Percentiles rank a stretch among this genome's conserved stretches.
phyloP scores from a whole-genome alignment of 345 rosid genomes.

The Populus nigra region DNA sequence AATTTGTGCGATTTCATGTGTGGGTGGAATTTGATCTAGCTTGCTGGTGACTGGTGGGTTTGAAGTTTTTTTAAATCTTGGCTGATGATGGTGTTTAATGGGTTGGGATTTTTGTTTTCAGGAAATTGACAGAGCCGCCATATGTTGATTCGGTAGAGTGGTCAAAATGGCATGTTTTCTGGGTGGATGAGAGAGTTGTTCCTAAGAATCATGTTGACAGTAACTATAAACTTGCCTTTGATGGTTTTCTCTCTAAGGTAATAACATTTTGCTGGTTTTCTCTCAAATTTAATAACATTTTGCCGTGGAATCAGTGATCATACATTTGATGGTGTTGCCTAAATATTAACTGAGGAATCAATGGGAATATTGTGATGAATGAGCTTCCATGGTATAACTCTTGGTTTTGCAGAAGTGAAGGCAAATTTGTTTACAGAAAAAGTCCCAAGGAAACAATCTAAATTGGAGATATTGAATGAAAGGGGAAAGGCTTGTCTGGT shows the following conservation, averaged over 20 bases:
- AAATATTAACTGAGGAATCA: too few species aligned
- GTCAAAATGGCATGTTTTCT: slow-evolving; percentile 80
- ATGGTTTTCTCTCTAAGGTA: slow-evolving; percentile 69
- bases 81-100: background rate
- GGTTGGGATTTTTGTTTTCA: slow-evolving; percentile 10
- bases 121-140: slow-evolving; percentile 60
- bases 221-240: slow-evolving; percentile 78
- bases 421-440: too few species aligned
- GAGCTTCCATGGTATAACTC: too few species aligned
- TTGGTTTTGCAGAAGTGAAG: too few species aligned
- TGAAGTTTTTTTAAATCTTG: background rate
- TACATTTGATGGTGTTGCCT: too few species aligned
- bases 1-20: background rate
- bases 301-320: too few species aligned
- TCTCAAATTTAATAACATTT: slow-evolving; percentile 47
- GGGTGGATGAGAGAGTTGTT: slow-evolving; percentile 91
- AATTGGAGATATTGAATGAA: too few species aligned
- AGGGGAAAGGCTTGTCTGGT: too few species aligned
- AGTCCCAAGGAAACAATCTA: too few species aligned
- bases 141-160: slow-evolving; percentile 62
- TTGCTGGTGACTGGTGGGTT: too few species aligned
- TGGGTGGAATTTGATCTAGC: too few species aligned
- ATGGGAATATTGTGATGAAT: too few species aligned
- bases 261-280: slow-evolving; percentile 25
- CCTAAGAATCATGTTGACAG: slow-evolving; percentile 77